Conservation (phyloP, 2,329 filamentous ascomycete genomes). For the Fusarium subtropicale region DNA sequence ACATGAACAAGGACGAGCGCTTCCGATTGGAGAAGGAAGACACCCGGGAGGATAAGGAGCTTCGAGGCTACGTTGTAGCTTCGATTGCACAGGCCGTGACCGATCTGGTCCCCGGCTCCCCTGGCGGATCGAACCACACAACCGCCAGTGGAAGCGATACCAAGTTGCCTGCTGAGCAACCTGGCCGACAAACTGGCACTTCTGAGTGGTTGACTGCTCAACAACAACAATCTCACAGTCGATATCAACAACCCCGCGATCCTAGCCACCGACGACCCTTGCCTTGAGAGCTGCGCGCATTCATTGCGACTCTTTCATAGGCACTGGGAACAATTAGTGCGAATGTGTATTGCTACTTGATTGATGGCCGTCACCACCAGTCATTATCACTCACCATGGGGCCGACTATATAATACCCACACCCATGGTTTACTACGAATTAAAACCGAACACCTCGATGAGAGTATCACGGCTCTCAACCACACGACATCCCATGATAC, state of each 20-base stretch:
- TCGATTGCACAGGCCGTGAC: slow-evolving; percentile 80
- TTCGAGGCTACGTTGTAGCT: slow-evolving; percentile 78
- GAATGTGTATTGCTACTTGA: slow-evolving; percentile 9
- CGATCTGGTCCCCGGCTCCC: slow-evolving; percentile 67
- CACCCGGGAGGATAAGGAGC: slow-evolving; percentile 77
- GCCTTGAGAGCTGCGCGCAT: slow-evolving; percentile 47
- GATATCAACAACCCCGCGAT: slow-evolving; percentile 60
- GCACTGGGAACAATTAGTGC: slow-evolving; percentile 14
- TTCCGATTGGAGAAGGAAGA: slow-evolving; percentile 86
- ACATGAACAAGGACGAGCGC: slow-evolving; percentile 87
- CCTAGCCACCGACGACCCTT: slow-evolving; percentile 56
- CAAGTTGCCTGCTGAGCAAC: slow-evolving; percentile 71
- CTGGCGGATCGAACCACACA: slow-evolving; percentile 42
- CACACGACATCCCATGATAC: slow-evolving; percentile 41
- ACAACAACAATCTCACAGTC: slow-evolving; percentile 56
- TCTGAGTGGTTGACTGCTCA: slow-evolving; percentile 64
- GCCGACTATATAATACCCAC: slow-evolving; percentile 22
- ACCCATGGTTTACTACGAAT: slow-evolving; percentile 34
- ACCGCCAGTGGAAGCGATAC: slow-evolving; percentile 61
- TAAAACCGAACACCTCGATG: slow-evolving; percentile 44
- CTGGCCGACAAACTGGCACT: slow-evolving; percentile 63
- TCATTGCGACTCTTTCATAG: slow-evolving; percentile 27
- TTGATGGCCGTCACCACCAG: slow-evolving; percentile 8
- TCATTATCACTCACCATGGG: slow-evolving; percentile 1
- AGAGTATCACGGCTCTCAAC: slow-evolving; percentile 40